These are phyloP conservation scores for Solanum aculeatissimum DNA, from an alignment of 305 asterid genomes.

Conservation along the genomic window DNA sequence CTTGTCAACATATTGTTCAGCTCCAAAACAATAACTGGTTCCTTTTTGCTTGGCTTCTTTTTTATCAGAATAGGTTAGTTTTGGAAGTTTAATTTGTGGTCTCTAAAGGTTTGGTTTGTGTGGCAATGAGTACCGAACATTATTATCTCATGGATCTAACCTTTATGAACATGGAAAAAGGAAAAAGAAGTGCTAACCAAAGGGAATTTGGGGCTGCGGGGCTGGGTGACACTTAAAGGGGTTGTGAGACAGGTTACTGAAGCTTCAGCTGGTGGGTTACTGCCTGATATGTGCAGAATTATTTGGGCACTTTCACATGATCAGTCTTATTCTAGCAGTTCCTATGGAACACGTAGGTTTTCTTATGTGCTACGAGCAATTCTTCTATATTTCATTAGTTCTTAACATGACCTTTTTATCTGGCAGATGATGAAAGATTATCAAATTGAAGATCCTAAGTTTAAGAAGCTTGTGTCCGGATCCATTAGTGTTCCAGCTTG, in stretches of 20 bases:
- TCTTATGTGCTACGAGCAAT: neutral
- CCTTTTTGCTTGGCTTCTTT: neutral
- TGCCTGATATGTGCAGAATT: neutral
- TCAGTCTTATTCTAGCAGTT: neutral
- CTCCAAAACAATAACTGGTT: neutral
- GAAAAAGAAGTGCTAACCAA: neutral
- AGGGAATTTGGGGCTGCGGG: neutral
- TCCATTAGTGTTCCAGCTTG: slow-evolving; percentile 60
- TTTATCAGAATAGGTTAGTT: neutral
- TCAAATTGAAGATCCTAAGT: slow-evolving; percentile 42
- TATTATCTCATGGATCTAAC: neutral
- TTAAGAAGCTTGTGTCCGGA: slow-evolving; percentile 52
- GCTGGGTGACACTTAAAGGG: neutral
- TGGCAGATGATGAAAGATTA: slow-evolving; percentile 60
- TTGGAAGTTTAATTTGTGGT: neutral
- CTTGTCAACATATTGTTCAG: neutral
- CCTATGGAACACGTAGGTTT: neutral
- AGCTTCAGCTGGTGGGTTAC: neutral
- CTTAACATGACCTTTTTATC: neutral
- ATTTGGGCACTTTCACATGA: neutral
- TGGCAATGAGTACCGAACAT: neutral
- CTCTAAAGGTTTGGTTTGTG: neutral
- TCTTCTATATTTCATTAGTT: neutral
- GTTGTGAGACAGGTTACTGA: neutral
- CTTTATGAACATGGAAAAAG: neutral